These are phyloP conservation scores for Diaporthe australafricana DNA, from an alignment of 2,329 filamentous ascomycete species.

Conservation along the genomic window DNA sequence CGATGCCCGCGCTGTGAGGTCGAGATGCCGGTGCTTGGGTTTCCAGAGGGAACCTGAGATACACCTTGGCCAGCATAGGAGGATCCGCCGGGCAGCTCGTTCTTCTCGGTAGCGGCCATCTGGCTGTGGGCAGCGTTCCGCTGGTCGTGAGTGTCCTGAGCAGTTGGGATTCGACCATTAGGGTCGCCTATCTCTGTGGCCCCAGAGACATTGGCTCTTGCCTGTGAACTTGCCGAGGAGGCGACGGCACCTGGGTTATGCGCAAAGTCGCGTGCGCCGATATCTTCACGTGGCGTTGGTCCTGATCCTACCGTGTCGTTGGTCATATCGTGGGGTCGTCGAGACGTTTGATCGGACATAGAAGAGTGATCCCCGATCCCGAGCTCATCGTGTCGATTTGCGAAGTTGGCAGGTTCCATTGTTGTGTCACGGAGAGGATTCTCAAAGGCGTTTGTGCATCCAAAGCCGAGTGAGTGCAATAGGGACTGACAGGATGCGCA, in stretches of 20 bases:
- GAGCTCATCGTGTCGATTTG: constrained; percentile 14
- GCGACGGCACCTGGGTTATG: background rate
- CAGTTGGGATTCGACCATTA: constrained; percentile 21
- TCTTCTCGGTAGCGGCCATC: background rate
- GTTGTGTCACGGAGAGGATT: background rate
- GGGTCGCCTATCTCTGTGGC: constrained; percentile 25
- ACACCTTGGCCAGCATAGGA: background rate
- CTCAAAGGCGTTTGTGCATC: no score
- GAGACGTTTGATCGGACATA: background rate
- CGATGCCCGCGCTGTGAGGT: constrained; percentile 11
- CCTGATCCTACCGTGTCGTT: background rate
- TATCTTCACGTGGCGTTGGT: background rate
- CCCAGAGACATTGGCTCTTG: background rate
- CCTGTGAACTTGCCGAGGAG: background rate
- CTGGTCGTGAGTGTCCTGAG: background rate
- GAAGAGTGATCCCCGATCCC: background rate
- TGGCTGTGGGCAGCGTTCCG: background rate
- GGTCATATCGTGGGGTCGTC: background rate
- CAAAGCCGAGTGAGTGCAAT: background rate
- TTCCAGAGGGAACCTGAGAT: background rate
- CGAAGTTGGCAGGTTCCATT: constrained; percentile 16
- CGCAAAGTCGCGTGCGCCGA: background rate
- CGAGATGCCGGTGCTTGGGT: background rate
- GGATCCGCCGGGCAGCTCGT: background rate
- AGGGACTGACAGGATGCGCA: background rate